phyloP scores from a whole-genome alignment of 352 stramenopile species.

The Pythium sukuiense region DNA sequence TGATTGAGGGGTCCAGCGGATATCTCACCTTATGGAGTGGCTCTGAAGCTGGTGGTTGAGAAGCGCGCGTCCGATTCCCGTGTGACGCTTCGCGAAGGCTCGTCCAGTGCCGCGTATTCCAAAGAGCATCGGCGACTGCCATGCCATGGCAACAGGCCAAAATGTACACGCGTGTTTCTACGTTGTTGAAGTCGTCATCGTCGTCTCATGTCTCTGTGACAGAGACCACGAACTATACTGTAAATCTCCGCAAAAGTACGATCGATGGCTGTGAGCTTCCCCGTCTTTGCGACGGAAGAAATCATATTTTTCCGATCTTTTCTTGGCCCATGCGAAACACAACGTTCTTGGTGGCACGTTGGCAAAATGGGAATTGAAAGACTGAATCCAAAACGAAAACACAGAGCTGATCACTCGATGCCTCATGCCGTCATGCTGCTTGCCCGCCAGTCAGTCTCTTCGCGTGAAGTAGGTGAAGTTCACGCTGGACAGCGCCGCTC shows the following conservation, averaged over 20 bases:
- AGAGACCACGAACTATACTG: conserved; percentile 1
- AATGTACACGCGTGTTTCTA: conserved; percentile 5
- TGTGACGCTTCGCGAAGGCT: background rate
- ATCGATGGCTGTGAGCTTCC: background rate
- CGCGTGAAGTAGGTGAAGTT: background rate
- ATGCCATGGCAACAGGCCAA: background rate
- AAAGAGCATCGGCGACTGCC: background rate
- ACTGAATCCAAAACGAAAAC: background rate
- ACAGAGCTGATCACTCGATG: conserved; percentile 1
- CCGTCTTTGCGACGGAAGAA: conserved; percentile 3
- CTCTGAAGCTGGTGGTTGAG: background rate
- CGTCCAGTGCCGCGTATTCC: background rate
- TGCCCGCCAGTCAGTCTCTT: background rate
- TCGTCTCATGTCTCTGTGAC: background rate
- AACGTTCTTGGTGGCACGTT: background rate
- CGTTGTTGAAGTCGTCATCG: conserved; percentile 6
- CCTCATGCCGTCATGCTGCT: background rate
- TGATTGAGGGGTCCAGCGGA: background rate
- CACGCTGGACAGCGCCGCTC: background rate
- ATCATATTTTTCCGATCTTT: conserved; percentile 6
- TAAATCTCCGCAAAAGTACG: background rate
- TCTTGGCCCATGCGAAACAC: background rate
- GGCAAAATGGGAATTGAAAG: background rate
- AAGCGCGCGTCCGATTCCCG: background rate
- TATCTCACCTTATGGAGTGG: background rate